Evolutionary conservation across 176 grass and related monocot genomes (phyloP).

Genomic region (Phoenix dactylifera): DNA sequence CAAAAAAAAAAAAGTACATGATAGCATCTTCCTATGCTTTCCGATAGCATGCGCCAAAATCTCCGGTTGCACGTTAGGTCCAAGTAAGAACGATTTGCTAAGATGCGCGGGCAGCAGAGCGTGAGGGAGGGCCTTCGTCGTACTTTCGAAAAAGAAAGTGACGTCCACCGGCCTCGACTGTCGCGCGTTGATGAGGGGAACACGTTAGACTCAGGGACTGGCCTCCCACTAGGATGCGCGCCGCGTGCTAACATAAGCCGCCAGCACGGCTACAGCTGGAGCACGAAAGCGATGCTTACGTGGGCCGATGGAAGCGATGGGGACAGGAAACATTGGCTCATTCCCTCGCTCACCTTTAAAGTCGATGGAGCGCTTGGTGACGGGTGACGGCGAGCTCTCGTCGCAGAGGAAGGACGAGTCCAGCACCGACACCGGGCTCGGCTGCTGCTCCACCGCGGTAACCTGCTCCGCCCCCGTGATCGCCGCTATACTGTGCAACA

Average conservation of each 20-base stretch:
- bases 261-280: background rate
- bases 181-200: no score
- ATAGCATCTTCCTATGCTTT: no score
- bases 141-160: background rate
- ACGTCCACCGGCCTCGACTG: background rate
- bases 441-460: constrained; percentile 29
- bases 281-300: background rate
- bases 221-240: no score
- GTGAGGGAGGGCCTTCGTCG: background rate
- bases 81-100: no score
- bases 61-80: no score
- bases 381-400: constrained; percentile 54
- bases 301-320: background rate
- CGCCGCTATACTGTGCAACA: constrained; percentile 18
- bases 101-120: no score
- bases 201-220: no score
- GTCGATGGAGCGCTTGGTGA: constrained; percentile 38
- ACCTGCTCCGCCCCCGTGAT: constrained; percentile 3
- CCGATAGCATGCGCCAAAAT: no score
- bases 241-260: background rate
- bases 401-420: constrained; percentile 62
- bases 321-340: background rate
- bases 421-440: constrained; percentile 87
- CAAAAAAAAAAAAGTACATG: background rate
- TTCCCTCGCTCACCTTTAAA: constrained; percentile 1